Conservation (phyloP, 768 basidiomycete species). For the Amanita rimosa region DNA sequence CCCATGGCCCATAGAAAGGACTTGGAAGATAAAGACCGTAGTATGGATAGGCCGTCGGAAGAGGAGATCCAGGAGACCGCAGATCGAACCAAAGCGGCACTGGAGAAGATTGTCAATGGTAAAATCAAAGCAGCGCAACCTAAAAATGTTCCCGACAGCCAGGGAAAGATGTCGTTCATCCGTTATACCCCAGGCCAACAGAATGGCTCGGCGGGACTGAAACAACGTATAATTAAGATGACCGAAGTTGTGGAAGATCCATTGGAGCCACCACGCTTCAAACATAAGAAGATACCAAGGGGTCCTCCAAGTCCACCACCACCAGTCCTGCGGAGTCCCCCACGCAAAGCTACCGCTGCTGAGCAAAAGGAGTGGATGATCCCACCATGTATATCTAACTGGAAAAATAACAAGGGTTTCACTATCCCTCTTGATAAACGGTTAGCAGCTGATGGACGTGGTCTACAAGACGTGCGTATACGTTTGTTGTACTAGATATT, state of each 20-base stretch:
- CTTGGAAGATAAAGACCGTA: constrained; percentile 56
- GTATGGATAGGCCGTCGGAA: constrained; percentile 90
- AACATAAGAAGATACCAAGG: constrained; percentile 97
- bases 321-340: constrained; percentile 90
- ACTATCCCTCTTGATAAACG: constrained; percentile 98
- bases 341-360: constrained; percentile 88
- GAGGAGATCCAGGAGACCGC: constrained; percentile 87
- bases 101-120: constrained; percentile 88
- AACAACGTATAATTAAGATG: constrained; percentile 99
- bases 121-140: constrained; percentile 99
- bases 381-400: constrained; percentile 98
- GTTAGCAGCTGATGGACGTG: constrained; percentile 95
- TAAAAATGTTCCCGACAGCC: constrained; percentile 81
- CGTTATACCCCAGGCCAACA: constrained; percentile 96
- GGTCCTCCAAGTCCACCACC: constrained; percentile 96
- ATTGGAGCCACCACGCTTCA: constrained; percentile 92
- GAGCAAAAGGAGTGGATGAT: constrained; percentile 99
- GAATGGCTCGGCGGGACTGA: constrained; percentile 51
- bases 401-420: constrained; percentile 99
- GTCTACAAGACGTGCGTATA: constrained; percentile 83
- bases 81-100: constrained; percentile 80
- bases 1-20: constrained; percentile 87
- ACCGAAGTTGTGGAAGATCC: constrained; percentile 97
- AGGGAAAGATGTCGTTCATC: constrained; percentile 81
- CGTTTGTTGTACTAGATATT: not conserved